Evolutionary conservation across 768 basidiomycete species (phyloP).

Genomic region (Agaricus subrufescens): DNA sequence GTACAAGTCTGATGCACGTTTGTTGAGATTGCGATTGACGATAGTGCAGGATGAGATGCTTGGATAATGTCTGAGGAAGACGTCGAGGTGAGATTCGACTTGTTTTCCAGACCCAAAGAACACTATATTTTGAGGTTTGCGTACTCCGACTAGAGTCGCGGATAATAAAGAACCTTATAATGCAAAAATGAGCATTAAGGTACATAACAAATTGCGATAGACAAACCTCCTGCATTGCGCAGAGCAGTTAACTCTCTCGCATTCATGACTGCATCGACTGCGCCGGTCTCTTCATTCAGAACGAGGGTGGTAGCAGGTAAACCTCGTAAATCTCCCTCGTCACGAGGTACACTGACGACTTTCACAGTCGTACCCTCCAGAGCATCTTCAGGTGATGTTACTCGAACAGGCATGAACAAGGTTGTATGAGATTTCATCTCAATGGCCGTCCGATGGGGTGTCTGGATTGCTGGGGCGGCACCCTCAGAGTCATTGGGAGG

Average conservation of each 20-base stretch:
- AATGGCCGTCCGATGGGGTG: slow-evolving; percentile 60
- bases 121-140: slow-evolving; percentile 40
- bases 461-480: slow-evolving; percentile 19
- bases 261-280: slow-evolving; percentile 73
- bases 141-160: slow-evolving; percentile 44
- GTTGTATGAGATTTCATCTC: slow-evolving; percentile 50
- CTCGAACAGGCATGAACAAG: slow-evolving; percentile 81
- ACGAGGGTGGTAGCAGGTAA: slow-evolving; percentile 76
- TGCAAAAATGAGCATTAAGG: neutral
- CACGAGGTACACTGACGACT: slow-evolving; percentile 70
- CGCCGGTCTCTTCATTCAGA: slow-evolving; percentile 65
- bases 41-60: slow-evolving; percentile 52
- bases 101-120: slow-evolving; percentile 76
- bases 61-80: slow-evolving; percentile 55
- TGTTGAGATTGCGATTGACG: slow-evolving; percentile 54
- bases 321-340: slow-evolving; percentile 40
- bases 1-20: slow-evolving; percentile 38
- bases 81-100: slow-evolving; percentile 56
- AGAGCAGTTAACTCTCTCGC: slow-evolving; percentile 74
- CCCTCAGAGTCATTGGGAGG: slow-evolving; percentile 8
- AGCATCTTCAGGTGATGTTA: neutral
- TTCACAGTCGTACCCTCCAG: slow-evolving; percentile 62
- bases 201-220: neutral
- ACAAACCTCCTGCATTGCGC: slow-evolving; percentile 73
- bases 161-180: slow-evolving; percentile 64